Conservation (phyloP, 2,329 filamentous ascomycete species). For the Fusarium coffeatum region DNA sequence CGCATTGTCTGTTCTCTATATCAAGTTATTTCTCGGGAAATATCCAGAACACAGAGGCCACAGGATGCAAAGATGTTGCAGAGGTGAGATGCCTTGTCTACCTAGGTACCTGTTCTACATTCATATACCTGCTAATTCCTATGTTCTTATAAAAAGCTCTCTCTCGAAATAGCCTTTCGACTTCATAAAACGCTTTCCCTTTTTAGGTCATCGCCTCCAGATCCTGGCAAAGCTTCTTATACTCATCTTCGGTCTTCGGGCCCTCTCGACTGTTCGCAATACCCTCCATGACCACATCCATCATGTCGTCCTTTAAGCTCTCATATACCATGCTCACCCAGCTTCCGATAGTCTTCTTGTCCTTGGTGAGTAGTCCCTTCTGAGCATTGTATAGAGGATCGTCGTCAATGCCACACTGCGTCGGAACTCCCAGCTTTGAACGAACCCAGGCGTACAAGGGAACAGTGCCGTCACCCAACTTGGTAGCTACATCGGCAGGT, state of each 20-base stretch:
- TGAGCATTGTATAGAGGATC: slow-evolving; percentile 46
- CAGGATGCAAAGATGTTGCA: neutral
- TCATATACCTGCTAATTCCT: neutral
- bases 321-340: slow-evolving; percentile 51
- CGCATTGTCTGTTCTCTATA: too few species aligned
- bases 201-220: slow-evolving; percentile 19
- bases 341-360: slow-evolving; percentile 50
- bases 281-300: slow-evolving; percentile 47
- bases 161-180: neutral
- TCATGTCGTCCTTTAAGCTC: slow-evolving; percentile 44
- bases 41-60: neutral
- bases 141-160: neutral
- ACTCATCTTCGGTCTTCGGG: slow-evolving; percentile 39
- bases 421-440: slow-evolving; percentile 43
- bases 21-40: neutral
- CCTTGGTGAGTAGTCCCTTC: slow-evolving; percentile 18
- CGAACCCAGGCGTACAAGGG: slow-evolving; percentile 49
- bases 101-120: neutral
- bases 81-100: slow-evolving; percentile 29
- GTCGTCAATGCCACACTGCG: slow-evolving; percentile 50
- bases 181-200: neutral
- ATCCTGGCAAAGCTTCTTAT: slow-evolving; percentile 37
- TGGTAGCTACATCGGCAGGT: slow-evolving; percentile 41
- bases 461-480: slow-evolving; percentile 48
- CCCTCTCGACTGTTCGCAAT: slow-evolving; percentile 36